phyloP scores from a whole-genome alignment of 495 filamentous ascomycete genomes.

The Annulohypoxylon nitens region DNA sequence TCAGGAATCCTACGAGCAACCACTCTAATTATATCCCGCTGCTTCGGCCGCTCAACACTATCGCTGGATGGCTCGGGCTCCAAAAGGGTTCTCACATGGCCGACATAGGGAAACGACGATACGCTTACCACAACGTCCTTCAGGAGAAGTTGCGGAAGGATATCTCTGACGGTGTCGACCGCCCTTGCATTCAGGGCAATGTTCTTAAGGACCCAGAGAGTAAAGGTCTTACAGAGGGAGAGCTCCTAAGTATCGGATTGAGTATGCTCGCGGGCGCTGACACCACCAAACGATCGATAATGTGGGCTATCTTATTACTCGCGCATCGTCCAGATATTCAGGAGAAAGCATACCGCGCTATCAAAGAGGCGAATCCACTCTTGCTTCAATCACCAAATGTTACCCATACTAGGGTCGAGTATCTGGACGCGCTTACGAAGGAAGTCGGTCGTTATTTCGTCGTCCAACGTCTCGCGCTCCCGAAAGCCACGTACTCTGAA shows the following conservation, averaged over 20 bases:
- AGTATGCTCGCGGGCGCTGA: conserved; percentile 70
- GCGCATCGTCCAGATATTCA: conserved; percentile 76
- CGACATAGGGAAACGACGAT: conserved; percentile 67
- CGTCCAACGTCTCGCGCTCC: conserved; percentile 79
- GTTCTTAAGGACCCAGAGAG: conserved; percentile 74
- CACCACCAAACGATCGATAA: conserved; percentile 40
- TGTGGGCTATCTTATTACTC: conserved; percentile 79
- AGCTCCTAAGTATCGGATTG: conserved; percentile 78
- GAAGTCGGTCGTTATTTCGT: conserved; percentile 79
- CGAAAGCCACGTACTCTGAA: conserved; percentile 73
- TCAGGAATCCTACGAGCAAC: conserved; percentile 76
- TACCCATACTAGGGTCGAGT: conserved; percentile 76
- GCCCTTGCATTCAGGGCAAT: conserved; percentile 78
- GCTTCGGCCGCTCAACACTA: conserved; percentile 66
- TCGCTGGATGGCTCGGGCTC: conserved; percentile 38
- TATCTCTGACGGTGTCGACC: conserved; percentile 73
- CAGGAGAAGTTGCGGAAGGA: conserved; percentile 70
- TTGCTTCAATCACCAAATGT: conserved; percentile 77
- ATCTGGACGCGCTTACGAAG: conserved; percentile 77
- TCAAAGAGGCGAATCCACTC: conserved; percentile 72
- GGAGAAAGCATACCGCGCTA: conserved; percentile 72
- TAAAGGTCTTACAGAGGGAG: conserved; percentile 67
- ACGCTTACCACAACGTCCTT: conserved; percentile 69
- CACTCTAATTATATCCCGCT: conserved; percentile 79
- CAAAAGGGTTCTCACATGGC: conserved; percentile 62